Evolutionary conservation across 2,329 filamentous ascomycete genomes (phyloP).

Genomic region (Rachicladosporium sp.): DNA sequence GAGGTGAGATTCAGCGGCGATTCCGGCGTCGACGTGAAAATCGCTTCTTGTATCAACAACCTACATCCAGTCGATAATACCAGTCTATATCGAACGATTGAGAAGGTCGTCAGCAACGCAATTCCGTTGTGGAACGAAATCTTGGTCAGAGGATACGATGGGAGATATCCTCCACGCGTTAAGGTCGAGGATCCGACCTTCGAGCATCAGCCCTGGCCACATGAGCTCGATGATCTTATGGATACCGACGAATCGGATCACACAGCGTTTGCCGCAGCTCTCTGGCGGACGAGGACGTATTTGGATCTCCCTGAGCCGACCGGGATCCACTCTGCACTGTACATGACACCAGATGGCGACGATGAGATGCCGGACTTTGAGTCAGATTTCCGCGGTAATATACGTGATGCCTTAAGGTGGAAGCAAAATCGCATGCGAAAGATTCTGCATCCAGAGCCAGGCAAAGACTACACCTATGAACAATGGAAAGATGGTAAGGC

Average conservation of each 20-base stretch:
- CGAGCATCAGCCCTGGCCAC: neutral
- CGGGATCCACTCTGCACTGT: too few relatives aligned
- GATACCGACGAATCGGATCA: neutral
- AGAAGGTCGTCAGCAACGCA: slow-evolving; percentile 13
- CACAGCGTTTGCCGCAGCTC: too few relatives aligned
- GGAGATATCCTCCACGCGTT: slow-evolving; percentile 1
- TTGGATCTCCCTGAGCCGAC: too few relatives aligned
- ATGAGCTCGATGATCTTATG: neutral
- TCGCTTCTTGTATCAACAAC: slow-evolving; percentile 7
- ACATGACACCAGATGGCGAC: too few relatives aligned
- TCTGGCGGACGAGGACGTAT: too few relatives aligned
- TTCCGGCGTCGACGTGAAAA: slow-evolving; percentile 1
- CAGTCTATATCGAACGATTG: slow-evolving; percentile 25
- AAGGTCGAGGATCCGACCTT: too few relatives aligned
- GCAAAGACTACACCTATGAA: slow-evolving; percentile 2
- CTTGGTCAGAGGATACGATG: slow-evolving; percentile 26
- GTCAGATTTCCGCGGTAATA: neutral
- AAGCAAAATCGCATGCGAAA: slow-evolving; percentile 1
- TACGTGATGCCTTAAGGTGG: neutral
- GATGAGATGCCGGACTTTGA: too few relatives aligned
- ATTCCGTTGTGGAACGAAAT: slow-evolving; percentile 19
- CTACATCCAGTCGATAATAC: slow-evolving; percentile 2
- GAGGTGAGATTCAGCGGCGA: slow-evolving; percentile 4
- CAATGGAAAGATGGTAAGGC: slow-evolving; percentile 1
- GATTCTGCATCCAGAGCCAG: slow-evolving; percentile 5